Evolutionary conservation across 495 filamentous ascomycete species (phyloP).

Genomic region (Neurospora sp.): DNA sequence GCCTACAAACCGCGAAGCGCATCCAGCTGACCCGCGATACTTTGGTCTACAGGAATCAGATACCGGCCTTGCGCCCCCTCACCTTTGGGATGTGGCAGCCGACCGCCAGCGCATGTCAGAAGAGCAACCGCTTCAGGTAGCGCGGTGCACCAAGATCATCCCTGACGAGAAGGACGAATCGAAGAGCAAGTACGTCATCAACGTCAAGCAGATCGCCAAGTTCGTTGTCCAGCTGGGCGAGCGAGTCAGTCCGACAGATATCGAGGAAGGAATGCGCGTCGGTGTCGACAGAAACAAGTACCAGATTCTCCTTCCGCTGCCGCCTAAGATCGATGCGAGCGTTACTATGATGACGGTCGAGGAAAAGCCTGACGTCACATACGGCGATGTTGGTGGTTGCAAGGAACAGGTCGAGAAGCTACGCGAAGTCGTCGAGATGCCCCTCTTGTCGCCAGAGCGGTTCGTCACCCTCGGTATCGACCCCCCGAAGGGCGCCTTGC

Average conservation of each 20-base stretch:
- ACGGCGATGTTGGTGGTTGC: constrained; percentile 96
- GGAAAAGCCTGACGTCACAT: constrained; percentile 98
- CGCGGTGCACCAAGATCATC: constrained; percentile 98
- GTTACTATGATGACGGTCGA: constrained; percentile 99
- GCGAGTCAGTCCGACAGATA: constrained; percentile 94
- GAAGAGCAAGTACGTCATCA: constrained; percentile 99
- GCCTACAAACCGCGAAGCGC: background rate
- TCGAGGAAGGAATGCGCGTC: constrained; percentile 97
- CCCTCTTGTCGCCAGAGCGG: constrained; percentile 86
- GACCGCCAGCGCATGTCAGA: constrained; percentile 97
- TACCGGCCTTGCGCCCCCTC: constrained; percentile 92
- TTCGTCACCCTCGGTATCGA: constrained; percentile 98
- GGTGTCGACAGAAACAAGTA: constrained; percentile 99
- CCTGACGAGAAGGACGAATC: constrained; percentile 91
- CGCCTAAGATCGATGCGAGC: constrained; percentile 96
- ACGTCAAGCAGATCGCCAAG: constrained; percentile 99
- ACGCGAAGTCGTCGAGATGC: constrained; percentile 97
- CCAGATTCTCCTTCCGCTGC: constrained; percentile 93
- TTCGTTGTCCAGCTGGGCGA: constrained; percentile 98
- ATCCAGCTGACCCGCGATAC: constrained; percentile 1
- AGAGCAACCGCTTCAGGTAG: constrained; percentile 95
- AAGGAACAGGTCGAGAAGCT: constrained; percentile 99
- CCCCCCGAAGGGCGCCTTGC: constrained; percentile 90
- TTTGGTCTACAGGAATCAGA: constrained; percentile 69
- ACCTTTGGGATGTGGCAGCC: constrained; percentile 97